phyloP scores from a whole-genome alignment of 805 yeast genomes.

The Millerozyma acaciae region DNA sequence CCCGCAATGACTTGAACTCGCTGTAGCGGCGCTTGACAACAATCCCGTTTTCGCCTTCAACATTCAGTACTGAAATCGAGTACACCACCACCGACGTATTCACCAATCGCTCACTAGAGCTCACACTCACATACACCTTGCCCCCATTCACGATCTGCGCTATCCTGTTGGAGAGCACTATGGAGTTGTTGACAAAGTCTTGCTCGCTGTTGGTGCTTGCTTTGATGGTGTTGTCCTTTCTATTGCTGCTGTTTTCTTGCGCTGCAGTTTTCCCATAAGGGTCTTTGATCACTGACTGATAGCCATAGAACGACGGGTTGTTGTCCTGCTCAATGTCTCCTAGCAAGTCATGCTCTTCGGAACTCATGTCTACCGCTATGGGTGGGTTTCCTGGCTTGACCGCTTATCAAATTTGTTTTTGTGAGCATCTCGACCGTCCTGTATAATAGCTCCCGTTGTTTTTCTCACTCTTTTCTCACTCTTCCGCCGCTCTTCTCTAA shows the following conservation, averaged over 20 bases:
- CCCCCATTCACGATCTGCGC: conserved; percentile 25
- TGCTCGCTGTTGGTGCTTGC: background rate
- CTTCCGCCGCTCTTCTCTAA: too few species aligned
- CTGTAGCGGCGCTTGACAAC: conserved; percentile 41
- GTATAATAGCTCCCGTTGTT: too few species aligned
- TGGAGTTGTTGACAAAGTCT: conserved; percentile 22
- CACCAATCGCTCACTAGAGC: conserved; percentile 31
- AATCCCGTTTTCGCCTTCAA: conserved; percentile 13
- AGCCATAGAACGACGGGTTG: conserved; percentile 41
- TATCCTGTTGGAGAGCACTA: conserved; percentile 29
- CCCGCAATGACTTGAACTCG: conserved; percentile 42
- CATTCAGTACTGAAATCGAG: conserved; percentile 25
- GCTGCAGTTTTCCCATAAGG: conserved; percentile 17
- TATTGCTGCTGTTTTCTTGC: conserved; percentile 1
- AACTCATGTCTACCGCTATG: too few species aligned
- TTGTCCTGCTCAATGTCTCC: conserved; percentile 44
- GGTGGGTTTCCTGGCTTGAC: too few species aligned
- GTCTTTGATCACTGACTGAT: conserved; percentile 24
- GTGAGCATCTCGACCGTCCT: too few species aligned
- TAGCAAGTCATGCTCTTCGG: conserved; percentile 17
- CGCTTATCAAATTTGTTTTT: too few species aligned
- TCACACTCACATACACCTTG: conserved; percentile 25
- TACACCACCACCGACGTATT: conserved; percentile 37
- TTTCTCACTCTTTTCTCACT: too few species aligned
- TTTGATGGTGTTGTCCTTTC: background rate